These are phyloP conservation scores for Saccharomyces jurei DNA, from an alignment of 805 yeast species.

Conservation along the genomic window DNA sequence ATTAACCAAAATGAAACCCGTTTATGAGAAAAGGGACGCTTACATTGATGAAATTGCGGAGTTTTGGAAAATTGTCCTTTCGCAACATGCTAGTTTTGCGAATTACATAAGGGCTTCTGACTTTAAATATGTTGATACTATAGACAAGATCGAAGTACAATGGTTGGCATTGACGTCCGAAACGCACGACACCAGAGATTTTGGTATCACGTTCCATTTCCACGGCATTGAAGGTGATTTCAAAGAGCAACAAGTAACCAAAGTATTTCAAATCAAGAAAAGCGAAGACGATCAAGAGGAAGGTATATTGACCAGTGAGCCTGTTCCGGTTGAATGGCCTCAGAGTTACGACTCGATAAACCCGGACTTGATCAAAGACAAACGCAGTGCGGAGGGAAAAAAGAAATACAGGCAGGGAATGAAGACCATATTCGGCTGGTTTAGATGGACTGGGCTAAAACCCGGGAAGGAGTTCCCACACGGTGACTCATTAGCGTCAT, in stretches of 20 bases:
- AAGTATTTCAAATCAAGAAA: conserved; percentile 42
- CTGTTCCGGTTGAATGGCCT: conserved; percentile 65
- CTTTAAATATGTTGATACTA: conserved; percentile 60
- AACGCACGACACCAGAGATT: conserved; percentile 44
- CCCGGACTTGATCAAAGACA: conserved; percentile 42
- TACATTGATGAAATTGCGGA: conserved; percentile 51
- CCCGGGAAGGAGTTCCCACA: conserved; percentile 70
- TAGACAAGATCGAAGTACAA: conserved; percentile 55
- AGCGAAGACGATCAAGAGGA: conserved; percentile 42
- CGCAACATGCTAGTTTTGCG: conserved; percentile 76
- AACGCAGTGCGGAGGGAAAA: conserved; percentile 44
- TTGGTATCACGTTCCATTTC: conserved; percentile 53
- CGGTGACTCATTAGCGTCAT: conserved; percentile 70
- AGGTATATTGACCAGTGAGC: conserved; percentile 46
- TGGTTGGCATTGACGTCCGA: conserved; percentile 30
- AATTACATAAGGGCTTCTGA: conserved; percentile 74
- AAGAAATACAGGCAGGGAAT: conserved; percentile 58
- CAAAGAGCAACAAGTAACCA: conserved; percentile 51
- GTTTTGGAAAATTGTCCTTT: conserved; percentile 83
- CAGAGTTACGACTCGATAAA: conserved; percentile 45
- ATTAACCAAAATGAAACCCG: conserved; percentile 43
- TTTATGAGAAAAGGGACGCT: conserved; percentile 50
- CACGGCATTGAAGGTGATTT: conserved; percentile 41
- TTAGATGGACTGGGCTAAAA: conserved; percentile 72
- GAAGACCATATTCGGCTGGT: conserved; percentile 84